Base-by-base conservation (phyloP, 2,329 filamentous ascomycete genomes). In the Sporothrix sp. region DNA sequence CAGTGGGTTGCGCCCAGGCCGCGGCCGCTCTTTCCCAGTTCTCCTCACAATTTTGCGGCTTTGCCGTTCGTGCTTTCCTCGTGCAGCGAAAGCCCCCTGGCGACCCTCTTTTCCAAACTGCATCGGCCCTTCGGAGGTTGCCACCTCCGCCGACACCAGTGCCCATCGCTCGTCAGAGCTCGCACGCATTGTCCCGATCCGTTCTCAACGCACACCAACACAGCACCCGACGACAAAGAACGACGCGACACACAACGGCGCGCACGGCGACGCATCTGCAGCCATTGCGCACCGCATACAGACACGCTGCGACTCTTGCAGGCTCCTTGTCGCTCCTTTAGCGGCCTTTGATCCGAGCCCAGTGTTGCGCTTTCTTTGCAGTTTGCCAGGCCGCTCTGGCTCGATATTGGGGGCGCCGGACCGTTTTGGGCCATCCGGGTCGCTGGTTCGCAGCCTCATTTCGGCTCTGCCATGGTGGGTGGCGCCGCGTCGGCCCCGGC, bases 61-160 rank as follows among this genome's bases (percentile, higher is more conserved):
- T 18, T 36, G 14, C 18, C 16, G 8, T 45, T 33, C 33, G 25
- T 25, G 25, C 39, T 20, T 28, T 30, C 39, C 39, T 18, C n/a
- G n/a, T n/a, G n/a, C n/a, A n/a, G n/a, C n/a, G n/a, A n/a, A n/a
- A n/a, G n/a, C n/a, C n/a, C n/a, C n/a, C n/a, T n/a, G n/a, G n/a
- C n/a, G n/a, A n/a, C n/a, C n/a, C n/a, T n/a, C n/a, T n/a, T n/a
- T n/a, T n/a, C n/a, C n/a, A 37, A 50, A 50, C 11, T 37, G 35
- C 21, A 39, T 54, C 52, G 55, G 55, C 39, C 48, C 38, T 27
- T 57, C 56, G 56, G 56, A 43, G 50, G 16, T 50, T 57, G 10
- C 27, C 50, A 50, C 35, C 52, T 53, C 56, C 54, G 56, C 32
- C 40, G 44, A 51, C 48, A 16, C 33, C 63, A 5, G 16, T 20